These are phyloP conservation scores for Phytophthora litchii DNA, from an alignment of 352 stramenopile species.

Conservation along the genomic window DNA sequence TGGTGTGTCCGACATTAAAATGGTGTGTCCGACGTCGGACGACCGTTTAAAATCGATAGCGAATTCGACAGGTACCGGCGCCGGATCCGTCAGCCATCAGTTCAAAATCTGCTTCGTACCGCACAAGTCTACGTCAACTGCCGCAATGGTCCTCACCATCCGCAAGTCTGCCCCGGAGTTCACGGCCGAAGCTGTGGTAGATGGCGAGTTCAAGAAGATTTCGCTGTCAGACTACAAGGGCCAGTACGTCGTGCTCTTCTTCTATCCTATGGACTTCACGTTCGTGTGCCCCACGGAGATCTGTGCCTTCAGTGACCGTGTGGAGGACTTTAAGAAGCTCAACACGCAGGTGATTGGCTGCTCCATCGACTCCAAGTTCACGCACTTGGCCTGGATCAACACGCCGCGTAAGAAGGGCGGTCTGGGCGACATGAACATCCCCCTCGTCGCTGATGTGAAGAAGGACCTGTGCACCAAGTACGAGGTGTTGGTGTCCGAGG, in stretches of 20 bases:
- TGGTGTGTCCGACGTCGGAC: conserved; percentile 21
- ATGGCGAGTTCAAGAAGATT: conserved; percentile 86
- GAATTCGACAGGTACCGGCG: conserved; percentile 1
- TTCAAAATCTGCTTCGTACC: conserved; percentile 13
- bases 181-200: conserved; percentile 78
- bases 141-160: conserved; percentile 66
- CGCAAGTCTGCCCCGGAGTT: conserved; percentile 74
- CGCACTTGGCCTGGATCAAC: conserved; percentile 91
- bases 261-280: conserved; percentile 93
- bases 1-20: neutral
- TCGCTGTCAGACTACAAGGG: conserved; percentile 87
- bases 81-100: conserved; percentile 2
- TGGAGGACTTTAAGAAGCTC: conserved; percentile 82
- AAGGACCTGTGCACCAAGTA: conserved; percentile 88
- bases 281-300: conserved; percentile 94
- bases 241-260: conserved; percentile 93
- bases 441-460: conserved; percentile 88
- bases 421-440: conserved; percentile 91
- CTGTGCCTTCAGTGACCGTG: conserved; percentile 85
- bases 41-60: conserved; percentile 9
- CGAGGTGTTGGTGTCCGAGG: conserved; percentile 75
- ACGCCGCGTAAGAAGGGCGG: conserved; percentile 90
- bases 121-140: conserved; percentile 1
- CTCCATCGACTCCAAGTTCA: conserved; percentile 90
- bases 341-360: conserved; percentile 74